Conservation (phyloP, 1,284 basidiomycete genomes). For the Boletus mariae region DNA sequence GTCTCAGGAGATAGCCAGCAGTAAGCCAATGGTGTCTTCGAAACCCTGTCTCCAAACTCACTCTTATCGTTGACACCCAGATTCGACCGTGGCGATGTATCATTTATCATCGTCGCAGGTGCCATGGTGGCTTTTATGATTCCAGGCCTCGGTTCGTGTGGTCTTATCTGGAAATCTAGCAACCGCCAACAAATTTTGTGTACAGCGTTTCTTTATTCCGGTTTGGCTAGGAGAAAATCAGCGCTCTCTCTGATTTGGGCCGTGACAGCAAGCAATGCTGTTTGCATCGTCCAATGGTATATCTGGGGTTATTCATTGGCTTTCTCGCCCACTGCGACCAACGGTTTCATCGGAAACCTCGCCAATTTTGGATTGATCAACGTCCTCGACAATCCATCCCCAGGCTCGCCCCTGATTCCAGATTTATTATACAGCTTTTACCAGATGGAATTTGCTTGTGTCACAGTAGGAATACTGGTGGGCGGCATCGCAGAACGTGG, state of each 20-base stretch:
- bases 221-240: constrained; percentile 74
- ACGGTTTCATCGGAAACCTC: constrained; percentile 80
- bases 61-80: constrained; percentile 24
- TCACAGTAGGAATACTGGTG: constrained; percentile 73
- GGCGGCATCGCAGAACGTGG: constrained; percentile 88
- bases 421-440: constrained; percentile 81
- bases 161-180: constrained; percentile 12
- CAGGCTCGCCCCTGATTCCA: constrained; percentile 70
- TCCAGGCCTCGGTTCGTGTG: constrained; percentile 58
- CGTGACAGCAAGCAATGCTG: constrained; percentile 66
- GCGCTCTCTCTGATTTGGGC: constrained; percentile 69
- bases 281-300: constrained; percentile 89
- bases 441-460: constrained; percentile 85
- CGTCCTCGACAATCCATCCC: constrained; percentile 75
- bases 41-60: constrained; percentile 4
- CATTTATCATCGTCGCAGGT: constrained; percentile 75
- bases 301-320: constrained; percentile 84
- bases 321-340: constrained; percentile 72
- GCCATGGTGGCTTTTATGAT: constrained; percentile 83
- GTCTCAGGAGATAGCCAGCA: constrained; percentile 24
- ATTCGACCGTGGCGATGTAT: constrained; percentile 70
- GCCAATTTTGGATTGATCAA: constrained; percentile 64
- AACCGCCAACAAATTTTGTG: constrained; percentile 4
- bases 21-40: constrained; percentile 18
- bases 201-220: constrained; percentile 82